Conservation (phyloP, 257 asterid species). For the Capsicum baccatum region DNA sequence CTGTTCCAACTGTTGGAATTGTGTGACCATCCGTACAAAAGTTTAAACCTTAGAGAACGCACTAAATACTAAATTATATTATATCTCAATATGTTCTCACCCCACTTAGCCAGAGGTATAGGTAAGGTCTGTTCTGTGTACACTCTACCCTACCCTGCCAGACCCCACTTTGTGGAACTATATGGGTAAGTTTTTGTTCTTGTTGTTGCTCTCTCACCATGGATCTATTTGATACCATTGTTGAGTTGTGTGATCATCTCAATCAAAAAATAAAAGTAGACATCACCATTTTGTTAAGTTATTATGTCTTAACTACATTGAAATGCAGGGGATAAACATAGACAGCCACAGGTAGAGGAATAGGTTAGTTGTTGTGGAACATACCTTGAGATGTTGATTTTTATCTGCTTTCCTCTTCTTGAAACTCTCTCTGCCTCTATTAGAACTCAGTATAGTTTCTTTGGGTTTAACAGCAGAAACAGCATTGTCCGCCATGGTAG, state of each 20-base stretch:
- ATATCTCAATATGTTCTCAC: not conserved
- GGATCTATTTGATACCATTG: not conserved
- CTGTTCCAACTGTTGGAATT: not conserved
- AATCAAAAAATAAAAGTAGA: too few relatives aligned
- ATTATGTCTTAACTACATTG: not conserved
- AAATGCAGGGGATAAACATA: not conserved
- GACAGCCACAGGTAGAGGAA: not conserved
- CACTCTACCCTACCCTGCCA: too few relatives aligned
- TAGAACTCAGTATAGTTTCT: conserved; percentile 43
- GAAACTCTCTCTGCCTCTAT: conserved; percentile 48
- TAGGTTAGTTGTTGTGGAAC: not conserved
- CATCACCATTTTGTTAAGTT: too few relatives aligned
- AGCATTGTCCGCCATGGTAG: conserved; percentile 42
- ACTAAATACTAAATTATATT: not conserved
- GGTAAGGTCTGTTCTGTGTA: too few relatives aligned
- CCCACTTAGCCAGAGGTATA: too few relatives aligned
- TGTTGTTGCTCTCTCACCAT: too few relatives aligned
- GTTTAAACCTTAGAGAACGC: not conserved
- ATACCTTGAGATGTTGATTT: conserved; percentile 54
- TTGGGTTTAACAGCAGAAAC: conserved; percentile 31
- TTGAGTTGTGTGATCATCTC: not conserved
- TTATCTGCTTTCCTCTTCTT: conserved; percentile 70
- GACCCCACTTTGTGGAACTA: too few relatives aligned
- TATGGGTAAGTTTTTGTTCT: too few relatives aligned
- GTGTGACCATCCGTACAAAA: not conserved